These are phyloP conservation scores for Murraya paniculata DNA, from an alignment of 345 rosid species.

Conservation along the genomic window DNA sequence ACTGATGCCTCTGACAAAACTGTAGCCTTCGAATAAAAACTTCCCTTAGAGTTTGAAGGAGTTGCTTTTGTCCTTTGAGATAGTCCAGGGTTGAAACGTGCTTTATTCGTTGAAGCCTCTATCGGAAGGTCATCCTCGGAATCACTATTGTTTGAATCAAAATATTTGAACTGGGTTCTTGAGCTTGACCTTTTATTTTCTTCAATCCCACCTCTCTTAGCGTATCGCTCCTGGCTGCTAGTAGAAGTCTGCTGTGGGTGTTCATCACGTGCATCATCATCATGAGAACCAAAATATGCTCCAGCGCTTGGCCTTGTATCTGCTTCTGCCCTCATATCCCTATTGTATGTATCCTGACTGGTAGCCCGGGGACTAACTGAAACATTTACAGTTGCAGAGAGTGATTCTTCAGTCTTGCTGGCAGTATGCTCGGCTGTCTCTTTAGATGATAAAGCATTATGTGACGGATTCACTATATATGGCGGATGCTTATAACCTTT, in stretches of 20 bases:
- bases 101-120: constrained; percentile 28
- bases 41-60: constrained; percentile 20
- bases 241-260: constrained; percentile 18
- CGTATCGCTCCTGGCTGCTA: constrained; percentile 21
- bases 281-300: constrained; percentile 28
- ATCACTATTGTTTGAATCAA: constrained; percentile 35
- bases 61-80: constrained; percentile 64
- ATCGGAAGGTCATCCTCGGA: constrained; percentile 36
- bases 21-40: constrained; percentile 24
- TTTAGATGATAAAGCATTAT: constrained; percentile 24
- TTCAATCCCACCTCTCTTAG: constrained; percentile 10
- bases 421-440: constrained; percentile 32
- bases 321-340: constrained; percentile 25
- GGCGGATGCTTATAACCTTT: constrained; percentile 48
- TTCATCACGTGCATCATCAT: constrained; percentile 39
- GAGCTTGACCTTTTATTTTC: constrained; percentile 32
- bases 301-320: constrained; percentile 26
- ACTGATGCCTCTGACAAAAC: constrained; percentile 17
- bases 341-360: constrained; percentile 28
- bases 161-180: constrained; percentile 29
- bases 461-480: constrained; percentile 32
- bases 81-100: constrained; percentile 26
- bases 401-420: constrained; percentile 24
- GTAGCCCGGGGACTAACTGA: constrained; percentile 25
- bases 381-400: constrained; percentile 23